These are phyloP conservation scores for Aspergillus ostianus DNA, from an alignment of 495 filamentous ascomycete species.

Conservation along the genomic window DNA sequence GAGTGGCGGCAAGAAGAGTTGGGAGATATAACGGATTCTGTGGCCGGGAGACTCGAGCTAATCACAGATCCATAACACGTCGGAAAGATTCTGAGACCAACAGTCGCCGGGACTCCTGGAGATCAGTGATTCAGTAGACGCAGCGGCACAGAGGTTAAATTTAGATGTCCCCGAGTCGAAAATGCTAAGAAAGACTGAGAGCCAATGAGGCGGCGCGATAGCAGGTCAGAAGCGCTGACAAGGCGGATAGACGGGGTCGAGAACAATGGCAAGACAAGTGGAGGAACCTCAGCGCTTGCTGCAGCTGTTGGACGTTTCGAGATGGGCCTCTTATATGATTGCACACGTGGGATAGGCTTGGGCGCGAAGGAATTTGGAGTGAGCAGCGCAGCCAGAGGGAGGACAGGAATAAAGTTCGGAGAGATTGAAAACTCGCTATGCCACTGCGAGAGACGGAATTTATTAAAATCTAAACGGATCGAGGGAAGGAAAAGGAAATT, in stretches of 20 bases:
- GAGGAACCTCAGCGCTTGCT: conserved; percentile 20
- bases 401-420: conserved; percentile 1
- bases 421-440: neutral
- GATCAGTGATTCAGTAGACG: conserved; percentile 26
- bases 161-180: conserved; percentile 17
- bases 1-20: conserved; percentile 3
- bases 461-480: neutral
- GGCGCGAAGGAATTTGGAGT: neutral
- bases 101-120: conserved; percentile 13
- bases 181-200: conserved; percentile 5
- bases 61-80: conserved; percentile 15
- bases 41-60: conserved; percentile 4
- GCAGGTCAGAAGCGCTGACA: conserved; percentile 23
- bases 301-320: conserved; percentile 16
- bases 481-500: neutral
- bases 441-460: neutral
- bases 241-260: conserved; percentile 16
- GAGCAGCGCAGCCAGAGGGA: neutral
- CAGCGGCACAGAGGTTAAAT: conserved; percentile 19
- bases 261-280: conserved; percentile 13
- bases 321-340: conserved; percentile 8
- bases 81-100: conserved; percentile 17
- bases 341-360: conserved; percentile 19
- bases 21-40: conserved; percentile 15
- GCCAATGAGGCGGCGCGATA: conserved; percentile 20